Conservation (phyloP, 1,284 basidiomycete genomes). For the Mycosarcoma maydis region DNA sequence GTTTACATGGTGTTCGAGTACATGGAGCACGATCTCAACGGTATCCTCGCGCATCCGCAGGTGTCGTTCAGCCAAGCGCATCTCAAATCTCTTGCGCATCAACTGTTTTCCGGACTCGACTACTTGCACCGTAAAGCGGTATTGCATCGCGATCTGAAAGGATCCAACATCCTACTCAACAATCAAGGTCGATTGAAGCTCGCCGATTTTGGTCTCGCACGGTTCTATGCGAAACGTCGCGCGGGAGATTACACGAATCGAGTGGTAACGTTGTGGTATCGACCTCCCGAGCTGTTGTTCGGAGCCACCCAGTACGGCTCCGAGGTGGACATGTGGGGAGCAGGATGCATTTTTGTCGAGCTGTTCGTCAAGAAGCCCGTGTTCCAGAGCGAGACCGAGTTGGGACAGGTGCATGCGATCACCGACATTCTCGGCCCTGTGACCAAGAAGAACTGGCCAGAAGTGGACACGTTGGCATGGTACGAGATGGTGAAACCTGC, state of each 20-base stretch:
- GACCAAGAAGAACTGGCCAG: conserved; percentile 82
- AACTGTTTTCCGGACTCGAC: conserved; percentile 90
- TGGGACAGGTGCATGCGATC: conserved; percentile 92
- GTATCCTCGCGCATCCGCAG: conserved; percentile 88
- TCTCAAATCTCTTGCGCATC: conserved; percentile 90
- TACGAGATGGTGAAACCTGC: conserved; percentile 93
- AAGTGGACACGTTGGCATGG: conserved; percentile 87
- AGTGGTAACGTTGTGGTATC: conserved; percentile 99
- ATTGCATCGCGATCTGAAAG: conserved; percentile 97
- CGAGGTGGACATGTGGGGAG: conserved; percentile 99
- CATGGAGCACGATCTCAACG: conserved; percentile 98
- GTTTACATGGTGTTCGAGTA: conserved; percentile 99
- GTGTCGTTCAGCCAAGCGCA: conserved; percentile 84
- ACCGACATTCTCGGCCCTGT: conserved; percentile 92
- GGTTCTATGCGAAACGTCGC: conserved; percentile 91
- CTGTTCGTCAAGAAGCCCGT: conserved; percentile 92
- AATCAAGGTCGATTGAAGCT: conserved; percentile 92
- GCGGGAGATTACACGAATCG: conserved; percentile 95
- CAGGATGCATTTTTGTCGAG: conserved; percentile 98
- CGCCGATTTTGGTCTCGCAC: conserved; percentile 96
- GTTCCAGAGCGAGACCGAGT: conserved; percentile 96
- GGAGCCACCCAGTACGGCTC: conserved; percentile 96
- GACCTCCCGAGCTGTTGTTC: conserved; percentile 92
- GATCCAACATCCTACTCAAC: conserved; percentile 96
- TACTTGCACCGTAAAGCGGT: conserved; percentile 95